Evolutionary conservation across 1,139 yeast species (phyloP).

Genomic region (Saccharomyces hybrid): DNA sequence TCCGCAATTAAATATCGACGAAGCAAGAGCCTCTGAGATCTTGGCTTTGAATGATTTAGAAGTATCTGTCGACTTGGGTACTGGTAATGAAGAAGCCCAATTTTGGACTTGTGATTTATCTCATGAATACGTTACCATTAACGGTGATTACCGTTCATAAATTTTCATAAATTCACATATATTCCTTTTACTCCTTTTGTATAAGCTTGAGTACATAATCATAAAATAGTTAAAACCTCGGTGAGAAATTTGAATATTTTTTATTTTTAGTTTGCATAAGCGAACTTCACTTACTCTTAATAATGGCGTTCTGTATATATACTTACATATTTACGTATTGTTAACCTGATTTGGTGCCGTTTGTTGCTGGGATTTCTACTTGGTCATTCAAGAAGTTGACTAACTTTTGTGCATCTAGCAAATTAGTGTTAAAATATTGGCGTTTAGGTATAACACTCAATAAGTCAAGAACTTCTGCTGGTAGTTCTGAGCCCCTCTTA

Average conservation of each 20-base stretch:
- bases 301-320: too few species aligned
- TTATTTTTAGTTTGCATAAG: too few species aligned
- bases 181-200: background rate
- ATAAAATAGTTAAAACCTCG: too few species aligned
- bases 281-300: too few species aligned
- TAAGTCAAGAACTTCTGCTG: slow-evolving; percentile 25
- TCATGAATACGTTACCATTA: slow-evolving; percentile 89
- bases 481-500: slow-evolving; percentile 15
- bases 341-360: slow-evolving; percentile 1
- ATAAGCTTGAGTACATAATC: background rate
- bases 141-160: slow-evolving; percentile 73
- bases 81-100: slow-evolving; percentile 65
- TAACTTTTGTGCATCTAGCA: slow-evolving; percentile 27
- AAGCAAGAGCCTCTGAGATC: slow-evolving; percentile 76
- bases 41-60: slow-evolving; percentile 67
- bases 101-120: slow-evolving; percentile 96
- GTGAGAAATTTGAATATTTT: too few species aligned
- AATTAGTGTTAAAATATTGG: slow-evolving; percentile 29
- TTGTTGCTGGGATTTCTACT: slow-evolving; percentile 21
- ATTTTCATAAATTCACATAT: slow-evolving; percentile 22
- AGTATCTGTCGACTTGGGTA: slow-evolving; percentile 69
- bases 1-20: slow-evolving; percentile 77
- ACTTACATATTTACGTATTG: background rate
- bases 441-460: slow-evolving; percentile 29
- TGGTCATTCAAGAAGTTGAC: slow-evolving; percentile 27